Conservation (phyloP, 2,329 filamentous ascomycete species). For the Trichoderma simmonsii region DNA sequence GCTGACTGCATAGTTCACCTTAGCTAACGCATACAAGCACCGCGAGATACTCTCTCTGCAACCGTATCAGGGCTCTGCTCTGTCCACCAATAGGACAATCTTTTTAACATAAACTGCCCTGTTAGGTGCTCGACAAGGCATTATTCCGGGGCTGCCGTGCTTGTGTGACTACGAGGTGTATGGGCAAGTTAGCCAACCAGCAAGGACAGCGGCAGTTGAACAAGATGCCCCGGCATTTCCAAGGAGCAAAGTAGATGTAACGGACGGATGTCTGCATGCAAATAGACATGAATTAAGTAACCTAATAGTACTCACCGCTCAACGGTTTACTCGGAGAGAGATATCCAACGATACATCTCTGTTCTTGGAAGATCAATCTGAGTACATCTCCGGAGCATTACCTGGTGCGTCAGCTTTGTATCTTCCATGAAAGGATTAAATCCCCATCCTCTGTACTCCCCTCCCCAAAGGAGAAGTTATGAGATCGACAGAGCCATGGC, state of each 20-base stretch:
- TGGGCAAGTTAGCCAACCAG: neutral
- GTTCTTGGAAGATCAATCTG: neutral
- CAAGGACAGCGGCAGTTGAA: slow-evolving; percentile 9
- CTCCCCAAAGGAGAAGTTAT: neutral
- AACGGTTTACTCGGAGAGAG: neutral
- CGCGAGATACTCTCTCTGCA: neutral
- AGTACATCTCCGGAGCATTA: neutral
- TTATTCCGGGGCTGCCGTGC: neutral
- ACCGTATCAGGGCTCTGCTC: neutral
- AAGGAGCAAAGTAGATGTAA: neutral
- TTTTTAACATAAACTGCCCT: neutral
- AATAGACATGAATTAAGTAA: neutral
- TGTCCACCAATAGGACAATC: neutral
- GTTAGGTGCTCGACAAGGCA: neutral
- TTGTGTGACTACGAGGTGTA: neutral
- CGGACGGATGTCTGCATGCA: neutral
- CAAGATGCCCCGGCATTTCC: neutral
- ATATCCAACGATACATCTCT: neutral
- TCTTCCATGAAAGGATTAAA: neutral
- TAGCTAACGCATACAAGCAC: neutral
- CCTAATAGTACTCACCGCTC: neutral
- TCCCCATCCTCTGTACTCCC: neutral
- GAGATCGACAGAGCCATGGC: neutral
- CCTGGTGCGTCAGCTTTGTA: neutral
- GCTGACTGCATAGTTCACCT: slow-evolving; percentile 5